Evolutionary conservation across 1,139 yeast genomes (phyloP).

Genomic region (Saccharomyces hybrid): DNA sequence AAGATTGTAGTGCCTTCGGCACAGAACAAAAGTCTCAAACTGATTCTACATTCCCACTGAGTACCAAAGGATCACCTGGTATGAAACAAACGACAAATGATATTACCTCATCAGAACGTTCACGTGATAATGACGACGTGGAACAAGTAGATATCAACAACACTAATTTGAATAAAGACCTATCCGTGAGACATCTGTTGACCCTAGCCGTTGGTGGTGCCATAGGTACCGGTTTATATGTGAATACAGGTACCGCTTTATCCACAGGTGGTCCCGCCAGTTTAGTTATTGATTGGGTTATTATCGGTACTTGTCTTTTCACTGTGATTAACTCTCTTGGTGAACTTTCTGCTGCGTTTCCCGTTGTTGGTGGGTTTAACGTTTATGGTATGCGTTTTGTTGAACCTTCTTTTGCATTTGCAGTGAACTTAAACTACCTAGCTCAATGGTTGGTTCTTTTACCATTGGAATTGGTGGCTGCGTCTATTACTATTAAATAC

Average conservation of each 20-base stretch:
- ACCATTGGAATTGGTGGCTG: slow-evolving; percentile 67
- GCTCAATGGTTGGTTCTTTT: slow-evolving; percentile 62
- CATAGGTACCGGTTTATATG: slow-evolving; percentile 61
- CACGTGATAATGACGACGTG: neutral
- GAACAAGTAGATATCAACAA: slow-evolving; percentile 9
- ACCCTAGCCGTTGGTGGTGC: slow-evolving; percentile 88
- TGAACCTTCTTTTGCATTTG: slow-evolving; percentile 69
- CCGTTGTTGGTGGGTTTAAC: slow-evolving; percentile 66
- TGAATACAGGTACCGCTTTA: slow-evolving; percentile 60
- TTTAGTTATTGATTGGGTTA: slow-evolving; percentile 47
- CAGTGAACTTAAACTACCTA: slow-evolving; percentile 65
- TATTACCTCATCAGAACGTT: neutral
- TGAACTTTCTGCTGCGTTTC: slow-evolving; percentile 59
- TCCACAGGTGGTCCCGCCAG: slow-evolving; percentile 65
- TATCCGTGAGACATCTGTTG: slow-evolving; percentile 58
- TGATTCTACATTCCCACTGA: neutral
- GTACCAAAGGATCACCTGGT: neutral
- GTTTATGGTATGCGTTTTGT: slow-evolving; percentile 59
- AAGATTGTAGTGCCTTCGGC: neutral
- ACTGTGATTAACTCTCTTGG: slow-evolving; percentile 64
- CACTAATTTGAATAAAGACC: slow-evolving; percentile 38
- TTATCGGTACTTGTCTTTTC: slow-evolving; percentile 46
- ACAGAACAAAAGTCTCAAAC: neutral
- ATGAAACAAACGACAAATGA: neutral
- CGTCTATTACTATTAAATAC: slow-evolving; percentile 56